Percentiles rank a stretch among this genome's conserved stretches.
Conservation (phyloP, 2,329 filamentous ascomycete species). For the Neobulgaria alba region DNA sequence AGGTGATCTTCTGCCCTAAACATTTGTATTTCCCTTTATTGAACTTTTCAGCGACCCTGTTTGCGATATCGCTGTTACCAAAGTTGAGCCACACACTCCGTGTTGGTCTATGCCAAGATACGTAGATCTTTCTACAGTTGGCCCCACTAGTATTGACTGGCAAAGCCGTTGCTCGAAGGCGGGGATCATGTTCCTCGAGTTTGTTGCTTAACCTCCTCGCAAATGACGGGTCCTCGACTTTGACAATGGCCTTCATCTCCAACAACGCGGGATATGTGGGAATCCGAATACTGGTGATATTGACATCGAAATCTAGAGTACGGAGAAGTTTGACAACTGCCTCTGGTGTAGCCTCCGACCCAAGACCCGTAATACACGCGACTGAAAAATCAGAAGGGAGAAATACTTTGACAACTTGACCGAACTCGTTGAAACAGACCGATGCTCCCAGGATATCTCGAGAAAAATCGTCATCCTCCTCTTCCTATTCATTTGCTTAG, state of each 20-base stretch:
- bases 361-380: slow-evolving; percentile 17
- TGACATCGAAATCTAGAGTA: slow-evolving; percentile 15
- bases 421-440: slow-evolving; percentile 17
- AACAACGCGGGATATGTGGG: slow-evolving; percentile 2
- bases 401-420: slow-evolving; percentile 20
- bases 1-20: slow-evolving; percentile 13
- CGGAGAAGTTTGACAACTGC: slow-evolving; percentile 9
- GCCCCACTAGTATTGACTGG: slow-evolving; percentile 8
- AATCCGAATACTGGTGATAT: slow-evolving; percentile 11
- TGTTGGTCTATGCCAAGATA: too few relatives aligned
- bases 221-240: slow-evolving; percentile 20
- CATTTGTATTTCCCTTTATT: too few relatives aligned
- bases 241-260: slow-evolving; percentile 10
- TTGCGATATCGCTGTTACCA: too few relatives aligned
- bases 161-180: slow-evolving; percentile 11
- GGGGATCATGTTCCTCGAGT: slow-evolving; percentile 7
- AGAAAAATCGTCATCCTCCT: too few relatives aligned
- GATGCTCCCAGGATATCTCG: slow-evolving; percentile 19
- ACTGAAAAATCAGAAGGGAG: slow-evolving; percentile 22
- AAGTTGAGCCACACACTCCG: too few relatives aligned
- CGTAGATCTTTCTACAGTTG: too few relatives aligned
- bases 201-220: slow-evolving; percentile 11
- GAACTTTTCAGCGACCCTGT: too few relatives aligned
- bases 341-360: slow-evolving; percentile 11
- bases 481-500: too few relatives aligned